Base-by-base conservation (phyloP, 371 early-diverging fungal species). In the Apophysomyces variabilis region DNA sequence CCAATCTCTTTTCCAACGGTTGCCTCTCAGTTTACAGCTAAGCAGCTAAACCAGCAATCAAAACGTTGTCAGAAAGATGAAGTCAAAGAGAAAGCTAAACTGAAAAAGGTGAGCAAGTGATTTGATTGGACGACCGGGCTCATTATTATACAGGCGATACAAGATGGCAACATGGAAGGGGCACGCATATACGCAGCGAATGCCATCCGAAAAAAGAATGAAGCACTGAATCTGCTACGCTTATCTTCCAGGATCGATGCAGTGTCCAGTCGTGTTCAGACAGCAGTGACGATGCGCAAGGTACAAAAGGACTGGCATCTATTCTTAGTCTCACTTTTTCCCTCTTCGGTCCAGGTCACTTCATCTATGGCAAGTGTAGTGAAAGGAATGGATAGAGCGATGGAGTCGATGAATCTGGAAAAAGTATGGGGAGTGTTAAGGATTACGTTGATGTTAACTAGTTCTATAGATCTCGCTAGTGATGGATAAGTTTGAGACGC, bases 201-300 rank as follows among this genome's bases (percentile, higher is more conserved):
- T 71, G 96, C 96, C n/a, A 99, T 99, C 68, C 87, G 99, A 71
- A 99, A 99, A 78, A 95, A 96, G 88, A 96, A 93, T 69, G 98
- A 97, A 78, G 70, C 91, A 1, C 80, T 97, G 41, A 96, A 99
- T 72, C 70, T 96, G 39, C 82, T 96, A 39, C 85, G 92, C 63
- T 84, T 99, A 39, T 84, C 94, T 16, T 94, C 95, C 58, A 87
- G 97, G 46, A 91, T 99, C 62, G 98, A 97, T 73, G 97, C 94
- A 7, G 95, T 95, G 4, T 92, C 97, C 13, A 87, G 91, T 59
- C 83, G 96, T 60, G 95, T 98, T 9, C 96, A 97, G 73, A 97
- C 96, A 4, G 97, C 98, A 0, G 94, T 95, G 57, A 95, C 95
- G 0, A 99, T 97, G 98, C 87, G 93, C 57, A 85, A 86, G 70